Base-by-base conservation (phyloP, 768 basidiomycete genomes). In the Suillus hirtellus region DNA sequence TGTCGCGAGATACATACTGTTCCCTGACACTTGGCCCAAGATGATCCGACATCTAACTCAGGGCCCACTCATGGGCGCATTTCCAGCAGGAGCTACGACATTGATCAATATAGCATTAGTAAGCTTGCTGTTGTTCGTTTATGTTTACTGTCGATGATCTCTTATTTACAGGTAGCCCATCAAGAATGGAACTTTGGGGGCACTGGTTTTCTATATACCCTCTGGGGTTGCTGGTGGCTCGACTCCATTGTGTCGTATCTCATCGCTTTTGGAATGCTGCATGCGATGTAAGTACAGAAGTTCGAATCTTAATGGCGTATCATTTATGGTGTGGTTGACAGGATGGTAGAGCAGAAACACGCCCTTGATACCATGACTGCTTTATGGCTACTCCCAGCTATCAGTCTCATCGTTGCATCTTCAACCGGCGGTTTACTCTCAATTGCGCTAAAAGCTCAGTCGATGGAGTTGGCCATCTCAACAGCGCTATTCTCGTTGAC, bases 141-240 rank as follows among this genome's bases (percentile, higher is more conserved):
- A 59, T 31, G 11, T 7, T 9, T 7, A 9, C 7, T 37, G 52
- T 24, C 58, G n/a, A 37, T 38, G 14, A 4, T 38, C 1, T 1
- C 47, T 42, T 38, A 14, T 47, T n/a, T 19, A 17, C 55, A 76
- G 68, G 68, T 73, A 50, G 69, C 76, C 37, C 71, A 81, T 62
- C 73, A 77, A 66, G 71, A 77, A 61, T 72, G 70, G 55, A 75
- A 74, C 21, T 68, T 78, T 42, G 81, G 79, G 2, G 76, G 77
- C 10, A 64, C n/a, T 0, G 60, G 64, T 11, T 76, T 82, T 44
- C 72, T 82, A 38, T 80, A 75, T 60, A 71, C 76, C 38, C 63
- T 82, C 35, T 82, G 84, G 78, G 83, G 72, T 21, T 73, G 81
- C 52, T 86, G 84, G 84, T 86, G 82, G 84, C 46, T 83, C 27